Percentiles rank a stretch among this genome's conserved stretches.
Evolutionary conservation across 2,329 filamentous ascomycete genomes (phyloP).

Genomic region (Leptographium lundbergii): DNA sequence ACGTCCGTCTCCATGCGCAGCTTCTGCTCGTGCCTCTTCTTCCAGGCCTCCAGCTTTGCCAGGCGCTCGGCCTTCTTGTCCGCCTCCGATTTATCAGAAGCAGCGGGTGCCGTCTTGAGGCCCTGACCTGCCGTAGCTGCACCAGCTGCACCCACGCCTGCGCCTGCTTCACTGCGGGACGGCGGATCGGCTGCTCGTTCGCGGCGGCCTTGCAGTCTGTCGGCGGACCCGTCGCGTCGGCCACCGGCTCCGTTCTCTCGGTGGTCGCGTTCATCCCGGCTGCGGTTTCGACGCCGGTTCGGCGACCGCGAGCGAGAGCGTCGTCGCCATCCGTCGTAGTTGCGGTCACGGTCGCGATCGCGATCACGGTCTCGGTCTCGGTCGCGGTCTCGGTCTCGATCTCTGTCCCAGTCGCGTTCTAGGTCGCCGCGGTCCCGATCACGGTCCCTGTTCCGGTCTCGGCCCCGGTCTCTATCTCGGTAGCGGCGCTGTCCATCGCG

Average conservation of each 20-base stretch:
- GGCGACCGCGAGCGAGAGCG: constrained; percentile 48
- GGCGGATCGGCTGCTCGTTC: constrained; percentile 22
- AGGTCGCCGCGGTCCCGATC: constrained; percentile 7
- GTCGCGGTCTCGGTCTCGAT: constrained; percentile 3
- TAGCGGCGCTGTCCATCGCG: constrained; percentile 38
- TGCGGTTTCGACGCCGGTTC: constrained; percentile 43
- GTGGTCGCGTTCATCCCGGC: constrained; percentile 42
- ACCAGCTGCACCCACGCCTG: not conserved
- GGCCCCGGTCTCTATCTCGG: constrained; percentile 29
- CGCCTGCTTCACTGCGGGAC: not conserved
- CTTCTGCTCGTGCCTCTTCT: constrained; percentile 72
- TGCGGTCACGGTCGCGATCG: constrained; percentile 51
- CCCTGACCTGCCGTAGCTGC: not conserved
- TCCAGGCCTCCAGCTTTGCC: constrained; percentile 81
- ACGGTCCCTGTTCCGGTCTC: constrained; percentile 36
- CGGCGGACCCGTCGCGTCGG: constrained; percentile 58
- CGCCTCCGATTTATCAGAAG: constrained; percentile 45
- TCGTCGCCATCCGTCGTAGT: constrained; percentile 54
- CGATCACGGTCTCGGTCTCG: constrained; percentile 36
- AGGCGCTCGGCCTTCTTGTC: constrained; percentile 71
- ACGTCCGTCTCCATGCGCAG: constrained; percentile 60
- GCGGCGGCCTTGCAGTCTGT: constrained; percentile 48
- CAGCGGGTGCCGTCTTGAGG: not conserved
- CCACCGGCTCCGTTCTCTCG: constrained; percentile 50
- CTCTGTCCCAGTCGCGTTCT: constrained; percentile 12